These are phyloP conservation scores for Solanum chacoense DNA, from an alignment of 305 asterid species.

Conservation along the genomic window DNA sequence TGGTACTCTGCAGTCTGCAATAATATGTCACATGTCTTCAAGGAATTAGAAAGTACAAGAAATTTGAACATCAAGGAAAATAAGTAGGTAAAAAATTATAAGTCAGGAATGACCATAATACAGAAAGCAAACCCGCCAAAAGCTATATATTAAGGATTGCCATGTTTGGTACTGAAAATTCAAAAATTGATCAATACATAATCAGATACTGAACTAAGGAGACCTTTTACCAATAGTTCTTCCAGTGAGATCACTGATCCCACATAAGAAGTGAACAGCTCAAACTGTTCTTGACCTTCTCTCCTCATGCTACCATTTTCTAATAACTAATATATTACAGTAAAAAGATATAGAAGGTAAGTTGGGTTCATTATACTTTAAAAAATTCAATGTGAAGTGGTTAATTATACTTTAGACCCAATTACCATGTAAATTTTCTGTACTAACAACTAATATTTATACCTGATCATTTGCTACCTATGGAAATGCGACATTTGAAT, in stretches of 20 bases:
- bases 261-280: background rate
- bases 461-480: background rate
- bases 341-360: background rate
- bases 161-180: background rate
- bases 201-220: background rate
- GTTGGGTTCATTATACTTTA: background rate
- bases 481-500: background rate
- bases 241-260: background rate
- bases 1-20: background rate
- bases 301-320: background rate
- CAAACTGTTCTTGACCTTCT: background rate
- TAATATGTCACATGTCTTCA: background rate
- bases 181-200: background rate
- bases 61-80: background rate
- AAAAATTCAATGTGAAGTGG: background rate
- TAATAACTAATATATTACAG: background rate
- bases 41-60: background rate
- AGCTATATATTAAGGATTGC: background rate
- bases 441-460: background rate
- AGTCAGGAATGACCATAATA: background rate
- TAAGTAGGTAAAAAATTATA: background rate
- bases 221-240: background rate
- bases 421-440: background rate
- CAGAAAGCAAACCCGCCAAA: background rate
- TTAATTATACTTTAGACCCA: background rate